A percentile compares a stretch with the other conserved stretches of the same genome.
Evolutionary conservation across 176 grass and related monocot genomes (phyloP).

Genomic region (Ampelocalamus luodianensis): DNA sequence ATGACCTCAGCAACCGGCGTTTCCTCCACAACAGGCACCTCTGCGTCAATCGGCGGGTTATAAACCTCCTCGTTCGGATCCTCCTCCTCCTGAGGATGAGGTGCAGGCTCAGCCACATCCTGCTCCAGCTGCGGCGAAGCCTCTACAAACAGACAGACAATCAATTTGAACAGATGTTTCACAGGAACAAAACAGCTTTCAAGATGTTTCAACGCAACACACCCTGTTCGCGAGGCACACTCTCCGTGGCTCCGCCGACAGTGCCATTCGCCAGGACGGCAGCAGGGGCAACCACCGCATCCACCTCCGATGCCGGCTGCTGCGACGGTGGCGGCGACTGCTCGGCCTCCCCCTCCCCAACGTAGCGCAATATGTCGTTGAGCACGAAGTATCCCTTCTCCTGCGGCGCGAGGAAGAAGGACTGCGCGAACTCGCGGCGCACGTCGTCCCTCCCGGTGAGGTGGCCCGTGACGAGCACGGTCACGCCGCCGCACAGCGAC

Average conservation of each 20-base stretch:
- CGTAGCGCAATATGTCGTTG: conserved; percentile 83
- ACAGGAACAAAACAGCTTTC: background rate
- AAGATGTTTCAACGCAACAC: background rate
- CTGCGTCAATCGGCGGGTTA: conserved; percentile 48
- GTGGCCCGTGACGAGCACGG: conserved; percentile 83
- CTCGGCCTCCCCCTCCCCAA: conserved; percentile 38
- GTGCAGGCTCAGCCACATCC: conserved; percentile 30
- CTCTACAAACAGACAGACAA: conserved; percentile 30
- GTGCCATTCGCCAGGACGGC: conserved; percentile 48
- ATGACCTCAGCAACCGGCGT: conserved; percentile 52
- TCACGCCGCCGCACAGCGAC: conserved; percentile 77
- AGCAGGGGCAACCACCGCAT: background rate
- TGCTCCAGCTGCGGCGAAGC: conserved; percentile 37
- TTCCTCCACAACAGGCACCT: conserved; percentile 61
- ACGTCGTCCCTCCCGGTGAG: conserved; percentile 59
- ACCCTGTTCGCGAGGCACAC: conserved; percentile 52
- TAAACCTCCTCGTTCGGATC: conserved; percentile 49
- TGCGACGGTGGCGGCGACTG: background rate
- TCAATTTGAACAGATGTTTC: background rate
- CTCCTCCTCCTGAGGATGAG: conserved; percentile 43
- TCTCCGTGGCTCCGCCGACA: background rate
- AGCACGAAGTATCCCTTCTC: conserved; percentile 93
- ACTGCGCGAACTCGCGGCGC: conserved; percentile 76
- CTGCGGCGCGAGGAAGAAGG: conserved; percentile 97
- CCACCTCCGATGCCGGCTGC: background rate